phyloP scores from a whole-genome alignment of 257 asterid genomes.

The Ballota nigra region DNA sequence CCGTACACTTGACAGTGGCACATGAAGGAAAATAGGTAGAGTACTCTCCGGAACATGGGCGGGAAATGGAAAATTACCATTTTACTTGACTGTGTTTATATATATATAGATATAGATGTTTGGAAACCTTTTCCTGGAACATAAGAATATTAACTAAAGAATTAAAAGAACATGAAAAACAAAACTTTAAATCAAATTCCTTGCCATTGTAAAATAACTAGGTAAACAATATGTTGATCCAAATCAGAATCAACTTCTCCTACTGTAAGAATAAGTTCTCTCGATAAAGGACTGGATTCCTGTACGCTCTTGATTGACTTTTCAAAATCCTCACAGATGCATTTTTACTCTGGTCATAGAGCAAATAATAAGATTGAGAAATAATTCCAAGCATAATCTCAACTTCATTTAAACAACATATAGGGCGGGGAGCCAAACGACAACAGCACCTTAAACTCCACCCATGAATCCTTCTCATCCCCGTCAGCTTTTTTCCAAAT shows the following conservation, averaged over 20 bases:
- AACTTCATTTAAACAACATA: background rate
- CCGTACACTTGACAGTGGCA: no score
- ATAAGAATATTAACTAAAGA: no score
- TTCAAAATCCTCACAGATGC: background rate
- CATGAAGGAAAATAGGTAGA: no score
- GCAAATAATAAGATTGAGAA: background rate
- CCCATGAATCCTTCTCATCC: background rate
- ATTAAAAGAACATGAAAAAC: no score
- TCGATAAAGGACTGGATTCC: background rate
- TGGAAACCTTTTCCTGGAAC: no score
- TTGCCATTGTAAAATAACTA: no score
- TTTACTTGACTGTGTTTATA: no score
- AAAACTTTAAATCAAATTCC: no score
- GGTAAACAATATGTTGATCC: no score
- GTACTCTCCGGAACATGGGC: no score
- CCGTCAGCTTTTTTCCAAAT: background rate
- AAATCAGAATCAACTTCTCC: background rate
- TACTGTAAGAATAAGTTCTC: background rate
- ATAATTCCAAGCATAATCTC: background rate
- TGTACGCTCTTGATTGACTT: background rate
- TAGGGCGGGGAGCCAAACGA: background rate
- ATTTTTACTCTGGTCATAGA: background rate
- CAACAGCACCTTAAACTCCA: background rate
- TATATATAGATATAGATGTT: no score
- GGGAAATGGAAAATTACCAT: no score